A percentile compares a stretch with the other conserved stretches of the same genome.
These are phyloP conservation scores for Teratosphaeria zuluensis DNA, from an alignment of 2,329 filamentous ascomycete genomes.

Conservation along the genomic window DNA sequence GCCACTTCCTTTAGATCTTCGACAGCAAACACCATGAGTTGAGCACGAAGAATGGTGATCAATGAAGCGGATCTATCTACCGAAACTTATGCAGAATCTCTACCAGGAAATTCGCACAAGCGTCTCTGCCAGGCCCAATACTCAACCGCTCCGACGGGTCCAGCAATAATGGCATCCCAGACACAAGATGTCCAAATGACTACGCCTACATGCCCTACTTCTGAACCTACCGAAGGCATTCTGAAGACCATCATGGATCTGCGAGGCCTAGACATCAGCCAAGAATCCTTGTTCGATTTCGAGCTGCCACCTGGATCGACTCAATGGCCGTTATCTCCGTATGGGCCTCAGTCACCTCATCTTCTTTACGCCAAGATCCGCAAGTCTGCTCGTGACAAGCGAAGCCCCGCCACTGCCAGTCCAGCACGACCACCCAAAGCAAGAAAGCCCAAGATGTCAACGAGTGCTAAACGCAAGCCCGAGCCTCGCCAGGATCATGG, in stretches of 20 bases:
- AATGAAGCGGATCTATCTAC: not conserved
- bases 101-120: not conserved
- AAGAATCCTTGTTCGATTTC: conserved; percentile 5
- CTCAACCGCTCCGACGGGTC: not conserved
- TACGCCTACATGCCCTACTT: not conserved
- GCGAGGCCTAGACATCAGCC: conserved; percentile 3
- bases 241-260: conserved; percentile 6
- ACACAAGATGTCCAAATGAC: not conserved
- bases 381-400: not conserved
- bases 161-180: not conserved
- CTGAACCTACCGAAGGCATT: conserved; percentile 1
- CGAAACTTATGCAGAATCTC: not conserved
- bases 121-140: not conserved
- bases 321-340: conserved; percentile 3
- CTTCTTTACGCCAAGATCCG: conserved; percentile 1
- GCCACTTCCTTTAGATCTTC: not conserved
- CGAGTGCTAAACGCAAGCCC: not conserved
- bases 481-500: not conserved
- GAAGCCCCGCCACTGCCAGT: not conserved
- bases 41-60: not conserved
- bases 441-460: conserved; percentile 1
- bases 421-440: conserved; percentile 1
- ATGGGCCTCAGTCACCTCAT: conserved; percentile 7
- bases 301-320: not conserved
- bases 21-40: not conserved